Conservation (phyloP, 1,139 yeast species). For the Ogataea hybrid region DNA sequence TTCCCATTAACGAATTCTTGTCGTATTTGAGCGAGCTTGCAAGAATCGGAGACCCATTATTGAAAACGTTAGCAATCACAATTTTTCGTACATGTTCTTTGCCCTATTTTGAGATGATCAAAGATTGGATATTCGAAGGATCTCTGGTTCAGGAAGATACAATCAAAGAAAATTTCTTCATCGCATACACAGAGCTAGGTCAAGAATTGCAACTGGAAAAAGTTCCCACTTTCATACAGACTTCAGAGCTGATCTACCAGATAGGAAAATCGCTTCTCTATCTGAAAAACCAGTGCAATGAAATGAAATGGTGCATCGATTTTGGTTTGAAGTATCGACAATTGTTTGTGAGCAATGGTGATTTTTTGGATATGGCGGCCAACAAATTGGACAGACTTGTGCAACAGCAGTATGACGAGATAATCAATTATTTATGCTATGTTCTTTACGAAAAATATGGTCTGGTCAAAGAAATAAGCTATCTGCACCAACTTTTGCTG, state of each 20-base stretch:
- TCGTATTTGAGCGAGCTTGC: conserved; percentile 51
- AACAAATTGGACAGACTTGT: conserved; percentile 41
- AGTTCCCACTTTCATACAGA: conserved; percentile 59
- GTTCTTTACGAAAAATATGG: conserved; percentile 50
- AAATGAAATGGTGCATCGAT: conserved; percentile 54
- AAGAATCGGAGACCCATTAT: conserved; percentile 60
- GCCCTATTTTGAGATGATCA: conserved; percentile 64
- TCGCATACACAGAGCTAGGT: conserved; percentile 2
- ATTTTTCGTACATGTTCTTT: conserved; percentile 49
- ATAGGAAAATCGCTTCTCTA: conserved; percentile 79
- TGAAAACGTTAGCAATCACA: conserved; percentile 42
- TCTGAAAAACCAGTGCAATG: conserved; percentile 62
- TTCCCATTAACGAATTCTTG: conserved; percentile 56
- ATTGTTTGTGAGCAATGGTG: conserved; percentile 5
- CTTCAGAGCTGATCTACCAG: conserved; percentile 60
- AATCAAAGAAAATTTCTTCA: conserved; percentile 58
- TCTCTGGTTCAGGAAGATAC: conserved; percentile 49
- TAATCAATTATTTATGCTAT: conserved; percentile 52
- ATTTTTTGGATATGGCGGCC: conserved; percentile 5
- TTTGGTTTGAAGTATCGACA: conserved; percentile 34
- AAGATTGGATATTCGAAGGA: conserved; percentile 72
- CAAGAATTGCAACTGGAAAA: conserved; percentile 28
- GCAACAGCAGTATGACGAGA: conserved; percentile 53
- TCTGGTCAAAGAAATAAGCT: conserved; percentile 54
- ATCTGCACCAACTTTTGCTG: conserved; percentile 65